A percentile compares a stretch with the other conserved stretches of the same genome.
Evolutionary conservation across 306 rosid species (phyloP).

Genomic region (Alnus glutinosa): DNA sequence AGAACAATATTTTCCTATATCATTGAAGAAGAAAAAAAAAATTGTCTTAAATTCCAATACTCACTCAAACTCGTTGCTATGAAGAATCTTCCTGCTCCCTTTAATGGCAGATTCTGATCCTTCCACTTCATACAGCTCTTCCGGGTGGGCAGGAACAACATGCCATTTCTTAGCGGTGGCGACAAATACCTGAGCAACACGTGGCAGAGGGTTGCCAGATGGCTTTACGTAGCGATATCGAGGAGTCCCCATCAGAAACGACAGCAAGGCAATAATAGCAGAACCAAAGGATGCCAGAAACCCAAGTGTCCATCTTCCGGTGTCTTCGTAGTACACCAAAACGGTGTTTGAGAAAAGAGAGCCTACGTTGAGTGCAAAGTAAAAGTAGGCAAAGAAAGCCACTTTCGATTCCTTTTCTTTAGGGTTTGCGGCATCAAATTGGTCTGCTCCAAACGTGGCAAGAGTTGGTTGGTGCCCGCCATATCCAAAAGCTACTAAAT

Average conservation of each 20-base stretch:
- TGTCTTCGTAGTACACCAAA: no score
- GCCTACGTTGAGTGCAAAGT: no score
- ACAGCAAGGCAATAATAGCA: conserved; percentile 43
- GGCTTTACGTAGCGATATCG: conserved; percentile 37
- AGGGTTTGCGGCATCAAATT: conserved; percentile 36
- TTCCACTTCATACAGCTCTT: conserved; percentile 47
- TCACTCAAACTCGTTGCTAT: conserved; percentile 21
- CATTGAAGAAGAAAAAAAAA: no score
- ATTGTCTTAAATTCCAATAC: no score
- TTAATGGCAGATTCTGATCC: conserved; percentile 53
- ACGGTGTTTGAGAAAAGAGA: no score
- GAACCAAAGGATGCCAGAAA: conserved; percentile 43
- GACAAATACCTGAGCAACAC: conserved; percentile 48
- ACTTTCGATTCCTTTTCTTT: conserved; percentile 21
- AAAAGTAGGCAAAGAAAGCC: conserved; percentile 46
- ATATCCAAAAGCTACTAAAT: conserved; percentile 58
- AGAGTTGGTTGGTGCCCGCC: conserved; percentile 68
- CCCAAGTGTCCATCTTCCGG: conserved; percentile 50
- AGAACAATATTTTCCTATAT: no score
- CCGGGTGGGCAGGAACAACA: conserved; percentile 12
- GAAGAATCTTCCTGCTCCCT: conserved; percentile 59
- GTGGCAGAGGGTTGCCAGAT: conserved; percentile 49
- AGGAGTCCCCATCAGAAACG: conserved; percentile 33
- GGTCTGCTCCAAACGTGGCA: conserved; percentile 67
- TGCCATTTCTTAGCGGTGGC: conserved; percentile 46